phyloP scores from a whole-genome alignment of 495 filamentous ascomycete genomes.

The Amniculicola lignicola region DNA sequence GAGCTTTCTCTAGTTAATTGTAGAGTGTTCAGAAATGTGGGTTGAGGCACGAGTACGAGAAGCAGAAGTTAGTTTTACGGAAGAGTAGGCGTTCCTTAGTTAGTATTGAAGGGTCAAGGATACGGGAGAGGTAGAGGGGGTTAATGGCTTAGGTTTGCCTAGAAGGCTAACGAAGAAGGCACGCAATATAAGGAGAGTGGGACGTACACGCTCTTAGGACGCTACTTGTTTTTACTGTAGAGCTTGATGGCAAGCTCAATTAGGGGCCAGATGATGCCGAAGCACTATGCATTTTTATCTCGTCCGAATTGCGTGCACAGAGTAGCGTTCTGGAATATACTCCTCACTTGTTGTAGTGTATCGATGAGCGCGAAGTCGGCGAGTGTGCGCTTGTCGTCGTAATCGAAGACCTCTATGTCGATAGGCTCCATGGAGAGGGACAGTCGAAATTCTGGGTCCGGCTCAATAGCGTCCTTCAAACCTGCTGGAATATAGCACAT shows the following conservation, averaged over 20 bases:
- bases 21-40: no score
- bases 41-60: no score
- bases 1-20: no score
- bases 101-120: not conserved
- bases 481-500: no score
- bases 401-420: constrained; percentile 13
- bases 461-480: no score
- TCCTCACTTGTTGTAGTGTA: constrained; percentile 14
- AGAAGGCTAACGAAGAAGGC: no score
- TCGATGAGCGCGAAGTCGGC: constrained; percentile 18
- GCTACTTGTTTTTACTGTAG: constrained; percentile 19
- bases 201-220: constrained; percentile 19
- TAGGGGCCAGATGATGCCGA: constrained; percentile 19
- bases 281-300: constrained; percentile 26
- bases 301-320: constrained; percentile 15
- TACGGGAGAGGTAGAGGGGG: no score
- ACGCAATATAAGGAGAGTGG: not conserved
- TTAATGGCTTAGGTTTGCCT: no score
- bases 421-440: no score
- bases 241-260: constrained; percentile 18
- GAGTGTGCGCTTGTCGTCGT: constrained; percentile 5
- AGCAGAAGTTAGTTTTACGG: no score
- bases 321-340: constrained; percentile 21
- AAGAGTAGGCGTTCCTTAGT: constrained; percentile 7
- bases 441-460: no score